Evolutionary conservation across 805 yeast genomes (phyloP).

Genomic region (Zygoascus biomembranicola): DNA sequence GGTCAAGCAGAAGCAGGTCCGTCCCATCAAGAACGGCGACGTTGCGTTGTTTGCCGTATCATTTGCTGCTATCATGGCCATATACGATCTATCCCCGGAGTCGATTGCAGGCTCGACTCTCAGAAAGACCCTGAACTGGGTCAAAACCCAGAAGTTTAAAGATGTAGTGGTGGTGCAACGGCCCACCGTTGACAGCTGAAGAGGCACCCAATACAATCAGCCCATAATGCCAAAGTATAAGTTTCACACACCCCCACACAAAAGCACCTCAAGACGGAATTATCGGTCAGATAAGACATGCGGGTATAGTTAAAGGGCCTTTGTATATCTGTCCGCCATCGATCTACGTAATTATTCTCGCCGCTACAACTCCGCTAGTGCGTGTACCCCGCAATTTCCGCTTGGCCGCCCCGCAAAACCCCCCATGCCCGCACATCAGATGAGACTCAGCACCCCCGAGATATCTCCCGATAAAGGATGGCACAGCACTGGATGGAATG

Average conservation of each 20-base stretch:
- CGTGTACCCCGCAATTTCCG: not conserved
- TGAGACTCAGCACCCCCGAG: not conserved
- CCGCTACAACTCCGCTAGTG: not conserved
- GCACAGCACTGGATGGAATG: too few relatives aligned
- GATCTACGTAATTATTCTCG: not conserved
- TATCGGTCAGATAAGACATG: too few relatives aligned
- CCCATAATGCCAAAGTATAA: too few relatives aligned
- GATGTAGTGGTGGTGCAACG: constrained; percentile 16
- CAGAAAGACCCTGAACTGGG: constrained; percentile 27
- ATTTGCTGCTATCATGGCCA: constrained; percentile 26
- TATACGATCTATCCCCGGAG: constrained; percentile 23
- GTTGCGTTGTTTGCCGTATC: constrained; percentile 26
- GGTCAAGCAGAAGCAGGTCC: constrained; percentile 19
- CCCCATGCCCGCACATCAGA: not conserved
- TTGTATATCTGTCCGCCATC: not conserved
- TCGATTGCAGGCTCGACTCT: constrained; percentile 20
- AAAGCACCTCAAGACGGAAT: too few relatives aligned
- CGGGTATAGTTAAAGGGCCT: too few relatives aligned
- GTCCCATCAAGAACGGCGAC: constrained; percentile 27
- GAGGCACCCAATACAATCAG: not conserved
- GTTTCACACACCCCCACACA: too few relatives aligned
- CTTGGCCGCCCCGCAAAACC: not conserved
- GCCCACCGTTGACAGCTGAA: too few relatives aligned
- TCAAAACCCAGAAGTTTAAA: constrained; percentile 21
- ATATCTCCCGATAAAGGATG: too few relatives aligned